These are phyloP conservation scores for Gaertneriomyces semiglobifer DNA, from an alignment of 192 early-diverging fungal genomes.

Conservation along the genomic window DNA sequence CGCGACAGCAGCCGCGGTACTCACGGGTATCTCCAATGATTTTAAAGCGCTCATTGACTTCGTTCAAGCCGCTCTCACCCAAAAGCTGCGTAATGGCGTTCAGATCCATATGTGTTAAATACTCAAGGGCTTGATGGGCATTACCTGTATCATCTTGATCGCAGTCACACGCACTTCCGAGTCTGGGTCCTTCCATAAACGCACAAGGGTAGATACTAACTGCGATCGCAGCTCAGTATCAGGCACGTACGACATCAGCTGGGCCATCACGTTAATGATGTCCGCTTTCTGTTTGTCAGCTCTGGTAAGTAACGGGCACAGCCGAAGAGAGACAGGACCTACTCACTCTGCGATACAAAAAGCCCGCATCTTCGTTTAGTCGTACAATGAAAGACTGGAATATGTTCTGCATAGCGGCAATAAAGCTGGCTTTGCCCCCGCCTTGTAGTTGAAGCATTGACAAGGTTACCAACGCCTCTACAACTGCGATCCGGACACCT, in stretches of 20 bases:
- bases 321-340: not conserved
- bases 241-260: constrained; percentile 33
- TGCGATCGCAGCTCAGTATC: constrained; percentile 25
- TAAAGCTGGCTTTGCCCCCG: constrained; percentile 18
- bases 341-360: constrained; percentile 43
- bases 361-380: constrained; percentile 27
- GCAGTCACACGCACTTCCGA: constrained; percentile 46
- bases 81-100: constrained; percentile 22
- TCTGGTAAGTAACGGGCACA: not conserved
- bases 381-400: constrained; percentile 28
- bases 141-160: constrained; percentile 50
- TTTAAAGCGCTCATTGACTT: constrained; percentile 46
- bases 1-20: too few species aligned
- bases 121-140: not conserved
- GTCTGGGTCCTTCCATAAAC: constrained; percentile 54
- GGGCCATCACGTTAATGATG: constrained; percentile 40
- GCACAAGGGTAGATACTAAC: constrained; percentile 39
- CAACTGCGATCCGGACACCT: constrained; percentile 46
- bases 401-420: constrained; percentile 17
- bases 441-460: constrained; percentile 41
- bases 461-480: constrained; percentile 41
- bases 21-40: constrained; percentile 3
- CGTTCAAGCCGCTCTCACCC: constrained; percentile 44
- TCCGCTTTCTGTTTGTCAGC: constrained; percentile 48
- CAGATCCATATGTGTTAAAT: not conserved